These are phyloP conservation scores for Ceratobasidium theobromae DNA, from an alignment of 1,284 basidiomycete genomes.

Conservation along the genomic window DNA sequence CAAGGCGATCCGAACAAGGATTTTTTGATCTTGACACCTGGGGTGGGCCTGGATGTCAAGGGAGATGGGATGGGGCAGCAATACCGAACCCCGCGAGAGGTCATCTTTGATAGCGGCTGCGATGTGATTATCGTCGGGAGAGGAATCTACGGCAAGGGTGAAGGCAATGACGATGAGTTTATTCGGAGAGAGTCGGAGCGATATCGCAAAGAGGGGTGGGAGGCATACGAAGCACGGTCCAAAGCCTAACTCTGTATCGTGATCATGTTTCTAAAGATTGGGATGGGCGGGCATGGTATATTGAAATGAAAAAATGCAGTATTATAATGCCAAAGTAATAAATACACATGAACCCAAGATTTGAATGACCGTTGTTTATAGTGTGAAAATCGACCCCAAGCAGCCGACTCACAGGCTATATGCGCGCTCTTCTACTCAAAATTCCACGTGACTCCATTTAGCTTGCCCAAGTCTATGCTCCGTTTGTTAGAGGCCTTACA, in stretches of 20 bases:
- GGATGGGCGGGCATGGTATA: no score
- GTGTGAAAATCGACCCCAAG: no score
- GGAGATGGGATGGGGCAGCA: slow-evolving; percentile 95
- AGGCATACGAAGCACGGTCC: slow-evolving; percentile 66
- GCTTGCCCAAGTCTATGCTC: background rate
- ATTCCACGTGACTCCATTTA: background rate
- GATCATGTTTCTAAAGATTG: no score
- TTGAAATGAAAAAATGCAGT: no score
- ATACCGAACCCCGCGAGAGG: slow-evolving; percentile 89
- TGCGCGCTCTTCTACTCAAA: background rate
- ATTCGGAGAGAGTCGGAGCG: slow-evolving; percentile 74
- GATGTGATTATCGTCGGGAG: slow-evolving; percentile 98
- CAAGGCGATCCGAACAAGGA: slow-evolving; percentile 55
- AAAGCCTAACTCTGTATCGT: background rate
- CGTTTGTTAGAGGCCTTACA: background rate
- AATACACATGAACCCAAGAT: no score
- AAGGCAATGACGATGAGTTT: slow-evolving; percentile 57
- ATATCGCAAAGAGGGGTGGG: slow-evolving; percentile 89
- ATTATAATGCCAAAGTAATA: no score
- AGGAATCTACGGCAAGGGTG: slow-evolving; percentile 84
- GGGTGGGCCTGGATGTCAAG: slow-evolving; percentile 81
- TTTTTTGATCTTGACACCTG: slow-evolving; percentile 90
- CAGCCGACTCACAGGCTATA: no score
- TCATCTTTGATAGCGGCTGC: slow-evolving; percentile 82
- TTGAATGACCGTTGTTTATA: no score